These are phyloP conservation scores for Pichia ethanolica DNA, from an alignment of 805 yeast genomes.

Conservation along the genomic window DNA sequence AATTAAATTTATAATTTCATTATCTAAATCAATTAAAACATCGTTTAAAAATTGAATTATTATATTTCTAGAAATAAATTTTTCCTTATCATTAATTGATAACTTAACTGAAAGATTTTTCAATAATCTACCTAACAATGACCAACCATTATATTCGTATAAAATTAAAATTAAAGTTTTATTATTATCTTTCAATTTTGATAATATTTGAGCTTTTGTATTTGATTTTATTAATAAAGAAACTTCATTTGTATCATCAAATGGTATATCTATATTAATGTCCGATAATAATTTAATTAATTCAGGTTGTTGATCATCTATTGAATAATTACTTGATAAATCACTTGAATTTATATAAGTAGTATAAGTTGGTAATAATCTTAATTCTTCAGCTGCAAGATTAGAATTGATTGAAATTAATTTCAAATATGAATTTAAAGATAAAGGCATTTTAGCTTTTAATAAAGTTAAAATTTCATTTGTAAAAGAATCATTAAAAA, in stretches of 20 bases:
- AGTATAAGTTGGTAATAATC: constrained; percentile 56
- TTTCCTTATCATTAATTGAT: constrained; percentile 31
- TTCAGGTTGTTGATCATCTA: constrained; percentile 48
- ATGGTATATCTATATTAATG: constrained; percentile 44
- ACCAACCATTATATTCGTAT: constrained; percentile 80
- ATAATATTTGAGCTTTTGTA: constrained; percentile 52
- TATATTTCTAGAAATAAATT: constrained; percentile 35
- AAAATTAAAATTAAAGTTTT: constrained; percentile 51
- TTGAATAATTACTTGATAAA: constrained; percentile 33
- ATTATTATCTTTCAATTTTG: constrained; percentile 2
- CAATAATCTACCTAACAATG: constrained; percentile 68
- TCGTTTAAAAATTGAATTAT: constrained; percentile 45
- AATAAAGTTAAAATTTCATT: constrained; percentile 43
- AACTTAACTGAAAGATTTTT: constrained; percentile 47
- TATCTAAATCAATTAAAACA: constrained; percentile 35
- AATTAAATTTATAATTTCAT: constrained; percentile 20
- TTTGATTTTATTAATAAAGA: constrained; percentile 41
- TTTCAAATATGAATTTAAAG: constrained; percentile 53
- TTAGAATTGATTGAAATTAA: constrained; percentile 56
- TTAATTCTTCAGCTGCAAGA: constrained; percentile 59
- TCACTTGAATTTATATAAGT: constrained; percentile 34
- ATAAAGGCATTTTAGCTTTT: constrained; percentile 67
- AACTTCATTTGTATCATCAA: constrained; percentile 36
- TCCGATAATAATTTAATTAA: constrained; percentile 35
- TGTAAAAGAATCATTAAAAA: constrained; percentile 40